These are phyloP conservation scores for Ceratocystis variospora DNA, from an alignment of 2,329 filamentous ascomycete species.

Conservation along the genomic window DNA sequence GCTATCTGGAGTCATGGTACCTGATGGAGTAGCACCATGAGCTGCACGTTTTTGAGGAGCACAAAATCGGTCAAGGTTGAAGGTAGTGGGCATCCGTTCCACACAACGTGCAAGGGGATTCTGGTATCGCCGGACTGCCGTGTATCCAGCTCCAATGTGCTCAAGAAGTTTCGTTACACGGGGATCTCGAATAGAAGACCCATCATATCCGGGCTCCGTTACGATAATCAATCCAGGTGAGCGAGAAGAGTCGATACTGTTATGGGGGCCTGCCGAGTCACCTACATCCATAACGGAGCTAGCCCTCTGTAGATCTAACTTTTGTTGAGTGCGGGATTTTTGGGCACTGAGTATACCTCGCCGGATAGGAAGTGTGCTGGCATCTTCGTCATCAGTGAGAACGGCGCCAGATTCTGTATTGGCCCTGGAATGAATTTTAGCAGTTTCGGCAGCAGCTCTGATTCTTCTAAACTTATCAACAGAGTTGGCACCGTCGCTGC, in stretches of 20 bases:
- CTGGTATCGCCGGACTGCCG: slow-evolving; percentile 58
- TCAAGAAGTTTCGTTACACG: slow-evolving; percentile 52
- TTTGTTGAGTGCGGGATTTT: slow-evolving; percentile 58
- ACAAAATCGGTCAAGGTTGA: neutral
- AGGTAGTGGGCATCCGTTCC: slow-evolving; percentile 26
- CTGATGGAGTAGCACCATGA: neutral
- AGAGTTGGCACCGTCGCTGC: slow-evolving; percentile 23
- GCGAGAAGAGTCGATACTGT: slow-evolving; percentile 29
- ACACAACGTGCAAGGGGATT: slow-evolving; percentile 55
- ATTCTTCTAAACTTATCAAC: slow-evolving; percentile 28
- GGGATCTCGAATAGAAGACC: slow-evolving; percentile 40
- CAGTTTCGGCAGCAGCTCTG: neutral
- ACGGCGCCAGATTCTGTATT: neutral
- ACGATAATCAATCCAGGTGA: slow-evolving; percentile 36
- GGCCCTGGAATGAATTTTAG: neutral
- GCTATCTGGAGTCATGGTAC: neutral
- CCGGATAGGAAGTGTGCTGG: slow-evolving; percentile 23
- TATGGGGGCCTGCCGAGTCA: slow-evolving; percentile 20
- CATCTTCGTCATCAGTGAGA: slow-evolving; percentile 27
- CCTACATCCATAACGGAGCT: slow-evolving; percentile 55
- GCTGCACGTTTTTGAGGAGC: neutral
- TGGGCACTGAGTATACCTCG: slow-evolving; percentile 34
- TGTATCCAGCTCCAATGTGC: slow-evolving; percentile 56
- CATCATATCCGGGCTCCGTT: slow-evolving; percentile 39
- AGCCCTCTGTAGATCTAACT: slow-evolving; percentile 59